These are phyloP conservation scores for Prillingera fragicola DNA, from an alignment of 1,284 basidiomycete species.

Conservation along the genomic window DNA sequence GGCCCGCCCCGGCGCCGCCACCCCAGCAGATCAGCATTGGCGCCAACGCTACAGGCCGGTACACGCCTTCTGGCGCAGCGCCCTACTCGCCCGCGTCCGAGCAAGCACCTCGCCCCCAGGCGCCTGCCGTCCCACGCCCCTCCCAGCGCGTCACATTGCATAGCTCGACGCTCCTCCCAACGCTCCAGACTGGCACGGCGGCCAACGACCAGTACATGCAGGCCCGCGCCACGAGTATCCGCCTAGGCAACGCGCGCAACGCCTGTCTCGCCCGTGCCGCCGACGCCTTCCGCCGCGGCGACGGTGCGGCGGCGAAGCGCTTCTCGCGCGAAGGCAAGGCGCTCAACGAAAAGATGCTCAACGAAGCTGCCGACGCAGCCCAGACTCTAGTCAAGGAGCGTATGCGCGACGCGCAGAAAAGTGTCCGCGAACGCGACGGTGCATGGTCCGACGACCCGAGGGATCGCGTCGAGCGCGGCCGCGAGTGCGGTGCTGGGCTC, in stretches of 20 bases:
- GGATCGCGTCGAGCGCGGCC: slow-evolving; percentile 70
- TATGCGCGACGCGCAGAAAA: slow-evolving; percentile 65
- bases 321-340: slow-evolving; percentile 91
- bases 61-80: slow-evolving; percentile 45
- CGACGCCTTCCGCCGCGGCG: slow-evolving; percentile 88
- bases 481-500: slow-evolving; percentile 69
- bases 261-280: slow-evolving; percentile 92
- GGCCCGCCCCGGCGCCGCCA: slow-evolving; percentile 30
- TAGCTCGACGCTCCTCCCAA: slow-evolving; percentile 76
- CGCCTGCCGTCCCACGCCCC: slow-evolving; percentile 58
- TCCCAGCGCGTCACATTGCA: slow-evolving; percentile 78
- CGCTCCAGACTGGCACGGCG: slow-evolving; percentile 72
- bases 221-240: slow-evolving; percentile 76
- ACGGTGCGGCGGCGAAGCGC: slow-evolving; percentile 88
- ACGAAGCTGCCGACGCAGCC: slow-evolving; percentile 75
- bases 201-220: slow-evolving; percentile 78
- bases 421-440: slow-evolving; percentile 62
- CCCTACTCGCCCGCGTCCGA: slow-evolving; percentile 19
- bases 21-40: slow-evolving; percentile 18
- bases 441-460: slow-evolving; percentile 76
- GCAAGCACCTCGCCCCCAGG: slow-evolving; percentile 52
- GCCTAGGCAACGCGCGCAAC: slow-evolving; percentile 87
- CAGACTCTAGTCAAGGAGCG: slow-evolving; percentile 72
- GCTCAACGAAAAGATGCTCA: slow-evolving; percentile 79
- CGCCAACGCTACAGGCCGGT: slow-evolving; percentile 26